These are phyloP conservation scores for Trichosporon coremiiforme DNA, from an alignment of 1,284 basidiomycete genomes.

Conservation along the genomic window DNA sequence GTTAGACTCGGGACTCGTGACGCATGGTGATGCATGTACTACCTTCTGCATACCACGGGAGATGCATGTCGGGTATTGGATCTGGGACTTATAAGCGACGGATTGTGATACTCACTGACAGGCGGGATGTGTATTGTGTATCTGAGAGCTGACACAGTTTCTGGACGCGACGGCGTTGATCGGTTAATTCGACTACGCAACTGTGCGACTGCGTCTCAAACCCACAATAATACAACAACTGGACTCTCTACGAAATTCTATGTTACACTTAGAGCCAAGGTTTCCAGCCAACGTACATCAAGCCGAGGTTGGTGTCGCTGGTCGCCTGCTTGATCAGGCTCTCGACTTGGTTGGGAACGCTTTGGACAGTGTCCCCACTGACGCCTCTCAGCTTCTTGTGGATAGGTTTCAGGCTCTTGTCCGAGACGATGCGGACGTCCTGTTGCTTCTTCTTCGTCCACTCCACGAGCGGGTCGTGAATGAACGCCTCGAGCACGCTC, in stretches of 20 bases:
- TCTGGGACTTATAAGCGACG: neutral
- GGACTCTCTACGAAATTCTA: slow-evolving; percentile 1
- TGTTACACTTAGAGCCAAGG: slow-evolving; percentile 64
- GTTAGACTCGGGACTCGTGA: slow-evolving; percentile 21
- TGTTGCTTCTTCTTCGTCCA: slow-evolving; percentile 68
- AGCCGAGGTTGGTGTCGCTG: slow-evolving; percentile 66
- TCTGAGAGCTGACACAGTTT: neutral
- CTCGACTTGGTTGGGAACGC: slow-evolving; percentile 84
- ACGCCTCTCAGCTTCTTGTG: slow-evolving; percentile 78
- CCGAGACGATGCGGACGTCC: slow-evolving; percentile 65
- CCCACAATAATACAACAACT: neutral
- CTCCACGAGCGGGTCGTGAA: slow-evolving; percentile 96
- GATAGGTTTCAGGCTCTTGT: slow-evolving; percentile 74
- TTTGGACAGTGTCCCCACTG: slow-evolving; percentile 60
- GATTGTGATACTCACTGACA: neutral
- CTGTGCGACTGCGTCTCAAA: neutral
- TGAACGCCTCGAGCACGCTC: slow-evolving; percentile 95
- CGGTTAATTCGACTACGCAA: too few relatives aligned
- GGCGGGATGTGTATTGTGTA: too few relatives aligned
- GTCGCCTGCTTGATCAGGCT: slow-evolving; percentile 84
- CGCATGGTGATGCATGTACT: slow-evolving; percentile 39
- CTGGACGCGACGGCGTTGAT: neutral
- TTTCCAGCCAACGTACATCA: slow-evolving; percentile 72
- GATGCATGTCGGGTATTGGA: slow-evolving; percentile 16
- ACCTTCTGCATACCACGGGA: slow-evolving; percentile 28